These are phyloP conservation scores for Falciphora oryzae DNA, from an alignment of 2,329 filamentous ascomycete species.

Conservation along the genomic window DNA sequence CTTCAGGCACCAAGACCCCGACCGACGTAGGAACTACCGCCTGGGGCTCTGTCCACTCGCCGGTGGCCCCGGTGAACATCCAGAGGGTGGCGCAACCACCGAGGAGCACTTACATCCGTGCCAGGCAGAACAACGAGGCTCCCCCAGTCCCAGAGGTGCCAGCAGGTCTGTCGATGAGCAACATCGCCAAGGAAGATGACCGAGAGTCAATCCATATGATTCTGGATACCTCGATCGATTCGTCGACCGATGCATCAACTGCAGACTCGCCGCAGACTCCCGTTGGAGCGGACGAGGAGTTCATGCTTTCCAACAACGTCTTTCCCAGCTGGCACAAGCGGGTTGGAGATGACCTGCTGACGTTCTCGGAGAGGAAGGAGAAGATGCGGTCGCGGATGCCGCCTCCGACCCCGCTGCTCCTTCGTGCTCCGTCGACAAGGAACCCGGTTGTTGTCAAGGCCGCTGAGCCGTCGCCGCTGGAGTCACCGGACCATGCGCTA, in stretches of 20 bases:
- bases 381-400: slow-evolving; percentile 41
- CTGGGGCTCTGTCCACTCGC: slow-evolving; percentile 47
- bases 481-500: slow-evolving; percentile 45
- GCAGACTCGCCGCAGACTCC: neutral
- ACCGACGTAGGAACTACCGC: slow-evolving; percentile 34
- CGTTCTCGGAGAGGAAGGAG: slow-evolving; percentile 50
- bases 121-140: neutral
- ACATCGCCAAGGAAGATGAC: slow-evolving; percentile 21
- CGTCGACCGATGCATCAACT: neutral
- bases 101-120: neutral
- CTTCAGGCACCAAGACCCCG: slow-evolving; percentile 27
- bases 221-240: slow-evolving; percentile 30
- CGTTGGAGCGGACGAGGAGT: slow-evolving; percentile 22
- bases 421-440: slow-evolving; percentile 36
- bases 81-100: slow-evolving; percentile 18
- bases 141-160: neutral
- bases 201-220: slow-evolving; percentile 38
- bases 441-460: slow-evolving; percentile 38
- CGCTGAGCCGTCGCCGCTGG: slow-evolving; percentile 45
- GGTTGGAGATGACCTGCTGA: slow-evolving; percentile 51
- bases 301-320: slow-evolving; percentile 14
- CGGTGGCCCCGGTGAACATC: slow-evolving; percentile 38
- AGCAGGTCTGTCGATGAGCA: neutral
- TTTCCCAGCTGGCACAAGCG: slow-evolving; percentile 45
- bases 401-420: slow-evolving; percentile 49